A percentile compares a stretch with the other conserved stretches of the same genome.
Conservation (phyloP, 1,284 basidiomycete species). For the Ceratobasidium sp. region DNA sequence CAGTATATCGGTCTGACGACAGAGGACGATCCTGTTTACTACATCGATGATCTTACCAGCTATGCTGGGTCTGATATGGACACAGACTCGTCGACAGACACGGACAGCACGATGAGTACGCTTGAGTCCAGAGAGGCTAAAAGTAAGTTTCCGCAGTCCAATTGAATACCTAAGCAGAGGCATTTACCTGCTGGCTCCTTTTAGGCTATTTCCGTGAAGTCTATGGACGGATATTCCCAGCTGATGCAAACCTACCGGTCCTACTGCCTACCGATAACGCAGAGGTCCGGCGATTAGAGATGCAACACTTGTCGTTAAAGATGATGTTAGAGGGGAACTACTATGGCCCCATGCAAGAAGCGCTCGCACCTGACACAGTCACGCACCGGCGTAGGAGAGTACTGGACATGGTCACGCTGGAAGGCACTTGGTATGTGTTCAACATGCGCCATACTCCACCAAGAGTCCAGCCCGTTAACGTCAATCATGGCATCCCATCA, state of each 20-base stretch:
- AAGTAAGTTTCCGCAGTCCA: slow-evolving; percentile 5
- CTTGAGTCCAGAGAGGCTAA: slow-evolving; percentile 24
- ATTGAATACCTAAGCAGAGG: not conserved
- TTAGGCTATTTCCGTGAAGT: slow-evolving; percentile 30
- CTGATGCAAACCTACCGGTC: slow-evolving; percentile 27
- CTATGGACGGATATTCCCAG: slow-evolving; percentile 21
- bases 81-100: slow-evolving; percentile 12
- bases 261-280: slow-evolving; percentile 7
- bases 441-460: not conserved
- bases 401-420: slow-evolving; percentile 27
- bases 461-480: not conserved
- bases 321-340: slow-evolving; percentile 11
- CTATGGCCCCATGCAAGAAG: slow-evolving; percentile 3
- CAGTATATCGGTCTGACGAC: slow-evolving; percentile 8
- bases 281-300: not conserved
- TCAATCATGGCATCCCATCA: not conserved
- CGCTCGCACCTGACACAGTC: not conserved
- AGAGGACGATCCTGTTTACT: slow-evolving; percentile 22
- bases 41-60: slow-evolving; percentile 20
- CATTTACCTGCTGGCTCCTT: not conserved
- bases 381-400: slow-evolving; percentile 1
- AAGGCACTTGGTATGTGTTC: slow-evolving; percentile 32
- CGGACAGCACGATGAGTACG: slow-evolving; percentile 35
- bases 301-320: slow-evolving; percentile 10
- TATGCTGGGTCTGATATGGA: slow-evolving; percentile 29